Conservation (phyloP, 441 rosid species). For the Daphne laureola region DNA sequence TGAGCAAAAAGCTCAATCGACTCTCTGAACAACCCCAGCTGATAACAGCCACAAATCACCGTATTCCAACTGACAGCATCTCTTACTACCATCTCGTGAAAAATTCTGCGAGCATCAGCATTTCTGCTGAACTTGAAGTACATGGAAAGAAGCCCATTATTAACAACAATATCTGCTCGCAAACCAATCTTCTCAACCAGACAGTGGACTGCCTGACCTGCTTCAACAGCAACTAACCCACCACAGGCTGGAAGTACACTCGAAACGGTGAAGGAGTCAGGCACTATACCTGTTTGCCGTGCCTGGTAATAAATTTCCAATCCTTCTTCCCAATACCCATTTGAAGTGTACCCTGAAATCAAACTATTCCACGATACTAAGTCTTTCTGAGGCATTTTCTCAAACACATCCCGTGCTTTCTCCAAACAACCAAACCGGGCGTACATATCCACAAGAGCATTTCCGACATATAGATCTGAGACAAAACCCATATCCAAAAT, state of each 20-base stretch:
- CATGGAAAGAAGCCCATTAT: conserved; percentile 52
- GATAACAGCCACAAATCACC: conserved; percentile 48
- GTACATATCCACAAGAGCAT: conserved; percentile 56
- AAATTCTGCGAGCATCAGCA: conserved; percentile 34
- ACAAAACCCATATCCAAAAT: conserved; percentile 32
- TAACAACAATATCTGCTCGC: conserved; percentile 26
- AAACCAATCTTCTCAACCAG: conserved; percentile 45
- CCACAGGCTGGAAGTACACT: conserved; percentile 54
- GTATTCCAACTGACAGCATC: conserved; percentile 54
- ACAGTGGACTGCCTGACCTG: conserved; percentile 42
- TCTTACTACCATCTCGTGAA: conserved; percentile 40
- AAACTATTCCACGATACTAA: conserved; percentile 57
- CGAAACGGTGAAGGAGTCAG: conserved; percentile 48
- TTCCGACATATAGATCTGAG: conserved; percentile 47
- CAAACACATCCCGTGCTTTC: conserved; percentile 42
- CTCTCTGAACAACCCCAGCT: conserved; percentile 34
- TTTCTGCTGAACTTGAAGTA: conserved; percentile 44
- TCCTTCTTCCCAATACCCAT: conserved; percentile 41
- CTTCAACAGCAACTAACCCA: conserved; percentile 28
- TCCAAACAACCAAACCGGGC: conserved; percentile 34
- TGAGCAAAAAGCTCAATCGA: conserved; percentile 34
- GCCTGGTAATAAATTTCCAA: conserved; percentile 24
- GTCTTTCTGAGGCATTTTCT: conserved; percentile 42
- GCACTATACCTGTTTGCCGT: conserved; percentile 25
- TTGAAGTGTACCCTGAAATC: conserved; percentile 49